Conservation (phyloP, 495 filamentous ascomycete genomes). For the Aspergillus panamensis region DNA sequence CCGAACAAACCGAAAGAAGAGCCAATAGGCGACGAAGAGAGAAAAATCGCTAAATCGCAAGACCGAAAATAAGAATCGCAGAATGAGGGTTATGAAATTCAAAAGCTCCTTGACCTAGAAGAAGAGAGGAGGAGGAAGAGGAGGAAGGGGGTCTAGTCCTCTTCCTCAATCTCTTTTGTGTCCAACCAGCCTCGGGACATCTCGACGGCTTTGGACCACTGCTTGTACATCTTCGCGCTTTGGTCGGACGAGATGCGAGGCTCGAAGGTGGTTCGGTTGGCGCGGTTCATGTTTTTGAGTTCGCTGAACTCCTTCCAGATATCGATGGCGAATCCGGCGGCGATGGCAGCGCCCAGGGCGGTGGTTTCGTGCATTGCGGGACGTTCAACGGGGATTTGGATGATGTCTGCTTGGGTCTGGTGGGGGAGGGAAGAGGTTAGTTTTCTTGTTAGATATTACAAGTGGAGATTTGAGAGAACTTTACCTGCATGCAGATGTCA, state of each 20-base stretch:
- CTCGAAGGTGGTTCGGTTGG: slow-evolving; percentile 69
- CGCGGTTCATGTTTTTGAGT: slow-evolving; percentile 71
- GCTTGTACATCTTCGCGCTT: slow-evolving; percentile 66
- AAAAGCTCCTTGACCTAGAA: neutral
- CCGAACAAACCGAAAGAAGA: neutral
- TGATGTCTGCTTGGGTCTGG: slow-evolving; percentile 87
- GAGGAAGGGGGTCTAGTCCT: slow-evolving; percentile 22
- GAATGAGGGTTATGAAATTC: neutral
- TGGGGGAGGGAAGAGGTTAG: slow-evolving; percentile 16
- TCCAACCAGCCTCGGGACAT: slow-evolving; percentile 85
- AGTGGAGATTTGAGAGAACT: slow-evolving; percentile 12
- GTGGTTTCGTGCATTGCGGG: slow-evolving; percentile 94
- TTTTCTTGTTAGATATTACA: neutral
- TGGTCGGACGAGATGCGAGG: slow-evolving; percentile 60
- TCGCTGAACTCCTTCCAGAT: slow-evolving; percentile 81
- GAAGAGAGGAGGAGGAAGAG: slow-evolving; percentile 3
- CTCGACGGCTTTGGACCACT: slow-evolving; percentile 83
- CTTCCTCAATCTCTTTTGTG: slow-evolving; percentile 40
- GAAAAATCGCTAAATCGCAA: slow-evolving; percentile 8
- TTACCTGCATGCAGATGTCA: slow-evolving; percentile 88
- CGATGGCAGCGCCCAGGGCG: slow-evolving; percentile 89
- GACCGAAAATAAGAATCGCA: neutral
- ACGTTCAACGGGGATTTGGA: slow-evolving; percentile 81
- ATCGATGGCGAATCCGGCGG: slow-evolving; percentile 80
- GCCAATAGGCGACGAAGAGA: too few species aligned